A percentile compares a stretch with the other conserved stretches of the same genome.
These are phyloP conservation scores for Corynascus novoguineensis DNA, from an alignment of 495 filamentous ascomycete genomes.

Conservation along the genomic window DNA sequence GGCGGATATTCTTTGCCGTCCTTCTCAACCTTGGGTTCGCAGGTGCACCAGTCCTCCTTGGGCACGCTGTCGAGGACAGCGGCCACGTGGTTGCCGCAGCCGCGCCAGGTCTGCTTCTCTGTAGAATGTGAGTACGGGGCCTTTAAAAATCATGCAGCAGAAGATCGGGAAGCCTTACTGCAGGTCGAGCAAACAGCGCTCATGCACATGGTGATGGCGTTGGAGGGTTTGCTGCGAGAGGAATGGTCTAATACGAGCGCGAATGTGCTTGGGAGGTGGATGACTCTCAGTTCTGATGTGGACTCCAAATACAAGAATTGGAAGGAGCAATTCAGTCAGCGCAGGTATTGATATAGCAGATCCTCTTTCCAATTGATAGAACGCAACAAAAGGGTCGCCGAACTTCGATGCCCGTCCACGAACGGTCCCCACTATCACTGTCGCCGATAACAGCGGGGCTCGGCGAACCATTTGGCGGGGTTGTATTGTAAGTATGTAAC, in stretches of 20 bases:
- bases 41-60: constrained; percentile 54
- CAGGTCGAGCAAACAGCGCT: constrained; percentile 36
- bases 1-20: constrained; percentile 60
- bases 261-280: background rate
- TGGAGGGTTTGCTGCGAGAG: background rate
- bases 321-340: background rate
- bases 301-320: background rate
- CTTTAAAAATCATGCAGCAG: no score
- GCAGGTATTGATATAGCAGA: background rate
- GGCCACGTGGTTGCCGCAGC: constrained; percentile 61
- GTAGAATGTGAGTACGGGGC: background rate
- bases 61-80: constrained; percentile 54
- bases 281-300: background rate
- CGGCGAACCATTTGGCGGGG: background rate
- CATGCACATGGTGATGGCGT: constrained; percentile 34
- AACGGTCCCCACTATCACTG: constrained; percentile 8
- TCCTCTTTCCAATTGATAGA: background rate
- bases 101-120: constrained; percentile 64
- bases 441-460: constrained; percentile 2
- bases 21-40: constrained; percentile 52
- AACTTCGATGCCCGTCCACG: background rate
- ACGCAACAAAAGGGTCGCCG: background rate
- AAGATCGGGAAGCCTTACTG: constrained; percentile 25
- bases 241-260: background rate
- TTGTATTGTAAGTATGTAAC: background rate